A percentile compares a stretch with the other conserved stretches of the same genome.
Evolutionary conservation across 345 rosid species (phyloP).

Genomic region (Arabis hirsuta): DNA sequence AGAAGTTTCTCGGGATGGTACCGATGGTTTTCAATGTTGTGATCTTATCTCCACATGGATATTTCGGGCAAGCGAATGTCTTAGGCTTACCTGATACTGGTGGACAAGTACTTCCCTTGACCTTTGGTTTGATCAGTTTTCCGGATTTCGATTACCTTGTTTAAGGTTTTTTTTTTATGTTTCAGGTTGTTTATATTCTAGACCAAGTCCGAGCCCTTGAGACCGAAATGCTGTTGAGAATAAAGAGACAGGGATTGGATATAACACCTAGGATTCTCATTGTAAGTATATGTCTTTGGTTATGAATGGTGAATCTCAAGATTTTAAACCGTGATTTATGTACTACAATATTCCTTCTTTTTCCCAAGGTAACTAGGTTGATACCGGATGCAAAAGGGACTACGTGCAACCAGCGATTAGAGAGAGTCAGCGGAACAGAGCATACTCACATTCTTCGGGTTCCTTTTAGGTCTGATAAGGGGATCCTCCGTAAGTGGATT

Average conservation of each 20-base stretch:
- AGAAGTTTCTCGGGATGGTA: slow-evolving; percentile 90
- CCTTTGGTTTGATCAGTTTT: neutral
- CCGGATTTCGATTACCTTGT: neutral
- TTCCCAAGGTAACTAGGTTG: slow-evolving; percentile 75
- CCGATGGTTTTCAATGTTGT: slow-evolving; percentile 98
- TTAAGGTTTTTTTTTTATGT: neutral
- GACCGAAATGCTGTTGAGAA: slow-evolving; percentile 85
- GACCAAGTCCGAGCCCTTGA: slow-evolving; percentile 99
- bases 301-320: neutral
- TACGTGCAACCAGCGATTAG: slow-evolving; percentile 85
- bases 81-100: slow-evolving; percentile 99
- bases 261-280: slow-evolving; percentile 83
- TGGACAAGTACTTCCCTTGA: slow-evolving; percentile 69
- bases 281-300: slow-evolving; percentile 50
- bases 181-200: slow-evolving; percentile 88
- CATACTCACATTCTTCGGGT: slow-evolving; percentile 81
- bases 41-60: slow-evolving; percentile 95
- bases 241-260: slow-evolving; percentile 86
- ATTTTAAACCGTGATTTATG: neutral
- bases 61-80: slow-evolving; percentile 99
- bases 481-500: slow-evolving; percentile 90
- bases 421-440: slow-evolving; percentile 94
- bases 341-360: slow-evolving; percentile 30
- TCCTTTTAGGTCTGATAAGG: slow-evolving; percentile 91
- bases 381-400: slow-evolving; percentile 98